Evolutionary conservation across 768 basidiomycete species (phyloP).

Genomic region (Boletus subcaerulescens): DNA sequence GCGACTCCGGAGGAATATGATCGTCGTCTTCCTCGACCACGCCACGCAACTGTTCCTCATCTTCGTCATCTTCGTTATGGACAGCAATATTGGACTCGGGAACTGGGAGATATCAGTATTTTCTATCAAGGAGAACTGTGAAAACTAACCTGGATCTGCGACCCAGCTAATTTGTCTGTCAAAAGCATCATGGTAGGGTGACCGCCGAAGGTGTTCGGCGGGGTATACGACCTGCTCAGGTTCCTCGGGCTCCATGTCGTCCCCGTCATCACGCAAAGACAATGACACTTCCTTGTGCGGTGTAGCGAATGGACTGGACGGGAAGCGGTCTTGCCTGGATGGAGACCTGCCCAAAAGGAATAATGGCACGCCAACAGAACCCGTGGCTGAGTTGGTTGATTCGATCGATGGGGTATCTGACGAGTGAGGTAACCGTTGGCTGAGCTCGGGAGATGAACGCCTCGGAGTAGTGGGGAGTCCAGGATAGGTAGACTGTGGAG

Average conservation of each 20-base stretch:
- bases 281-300: slow-evolving; percentile 62
- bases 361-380: slow-evolving; percentile 47
- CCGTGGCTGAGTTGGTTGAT: slow-evolving; percentile 44
- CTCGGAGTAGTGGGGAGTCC: slow-evolving; percentile 43
- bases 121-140: slow-evolving; percentile 5
- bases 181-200: slow-evolving; percentile 47
- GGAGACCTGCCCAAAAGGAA: slow-evolving; percentile 44
- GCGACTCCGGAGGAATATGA: slow-evolving; percentile 51
- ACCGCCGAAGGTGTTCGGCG: slow-evolving; percentile 51
- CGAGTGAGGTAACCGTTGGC: slow-evolving; percentile 43
- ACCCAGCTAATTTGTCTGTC: slow-evolving; percentile 74
- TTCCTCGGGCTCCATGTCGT: slow-evolving; percentile 39
- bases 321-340: slow-evolving; percentile 57
- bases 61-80: slow-evolving; percentile 49
- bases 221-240: slow-evolving; percentile 62
- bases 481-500: slow-evolving; percentile 37
- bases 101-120: slow-evolving; percentile 35
- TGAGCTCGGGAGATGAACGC: slow-evolving; percentile 30
- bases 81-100: slow-evolving; percentile 65
- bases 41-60: slow-evolving; percentile 37
- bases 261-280: slow-evolving; percentile 52
- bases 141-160: slow-evolving; percentile 60
- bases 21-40: slow-evolving; percentile 45
- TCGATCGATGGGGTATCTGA: slow-evolving; percentile 51
- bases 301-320: slow-evolving; percentile 69